Evolutionary conservation across 2,329 filamentous ascomycete genomes (phyloP).

Genomic region (Talaromyces sp.): DNA sequence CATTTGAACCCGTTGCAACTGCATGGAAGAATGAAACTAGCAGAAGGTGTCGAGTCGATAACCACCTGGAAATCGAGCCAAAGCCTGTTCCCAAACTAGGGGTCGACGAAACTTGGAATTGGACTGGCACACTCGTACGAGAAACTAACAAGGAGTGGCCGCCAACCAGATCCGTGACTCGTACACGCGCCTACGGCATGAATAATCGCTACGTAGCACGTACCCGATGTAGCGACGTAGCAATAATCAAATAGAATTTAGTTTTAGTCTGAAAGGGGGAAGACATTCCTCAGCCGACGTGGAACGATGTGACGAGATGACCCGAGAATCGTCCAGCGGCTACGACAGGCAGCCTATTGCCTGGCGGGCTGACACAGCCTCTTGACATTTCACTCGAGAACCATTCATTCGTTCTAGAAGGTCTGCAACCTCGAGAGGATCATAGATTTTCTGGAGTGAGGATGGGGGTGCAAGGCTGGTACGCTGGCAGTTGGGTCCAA

Average conservation of each 20-base stretch:
- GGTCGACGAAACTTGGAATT: not conserved
- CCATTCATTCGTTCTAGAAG: not conserved
- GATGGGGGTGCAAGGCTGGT: not conserved
- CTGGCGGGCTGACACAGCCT: slow-evolving; percentile 6
- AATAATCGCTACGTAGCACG: not conserved
- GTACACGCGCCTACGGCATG: not conserved
- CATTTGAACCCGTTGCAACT: not conserved
- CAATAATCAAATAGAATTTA: slow-evolving; percentile 4
- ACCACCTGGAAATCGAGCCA: not conserved
- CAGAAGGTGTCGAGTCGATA: not conserved
- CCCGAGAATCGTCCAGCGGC: slow-evolving; percentile 5
- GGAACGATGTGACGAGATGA: slow-evolving; percentile 18
- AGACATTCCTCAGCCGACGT: slow-evolving; percentile 12
- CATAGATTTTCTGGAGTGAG: not conserved
- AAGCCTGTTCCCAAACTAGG: not conserved
- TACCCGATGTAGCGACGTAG: not conserved
- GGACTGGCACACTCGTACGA: slow-evolving; percentile 1
- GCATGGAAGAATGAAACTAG: not conserved
- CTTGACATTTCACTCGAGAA: not conserved
- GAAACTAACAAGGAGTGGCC: slow-evolving; percentile 4
- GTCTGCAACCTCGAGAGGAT: not conserved
- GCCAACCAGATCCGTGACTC: slow-evolving; percentile 6
- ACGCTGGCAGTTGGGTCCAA: slow-evolving; percentile 6
- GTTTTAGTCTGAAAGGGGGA: slow-evolving; percentile 8
- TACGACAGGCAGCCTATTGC: not conserved